A percentile compares a stretch with the other conserved stretches of the same genome.
Evolutionary conservation across 2,329 filamentous ascomycete species (phyloP).

Genomic region (Penicillium sp.): DNA sequence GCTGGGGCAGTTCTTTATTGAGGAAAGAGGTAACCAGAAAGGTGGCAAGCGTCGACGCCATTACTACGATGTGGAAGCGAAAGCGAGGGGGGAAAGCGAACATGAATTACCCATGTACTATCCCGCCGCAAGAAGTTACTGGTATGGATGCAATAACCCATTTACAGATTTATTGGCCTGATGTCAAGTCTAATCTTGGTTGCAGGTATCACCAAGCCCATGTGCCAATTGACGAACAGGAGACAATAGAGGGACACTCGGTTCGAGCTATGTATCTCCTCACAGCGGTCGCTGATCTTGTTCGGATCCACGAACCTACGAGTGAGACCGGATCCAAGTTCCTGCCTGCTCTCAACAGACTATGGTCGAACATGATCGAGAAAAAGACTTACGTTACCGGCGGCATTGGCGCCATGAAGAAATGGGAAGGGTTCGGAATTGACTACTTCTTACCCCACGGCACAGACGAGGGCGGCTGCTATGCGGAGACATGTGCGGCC

Average conservation of each 20-base stretch:
- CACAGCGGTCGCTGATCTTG: constrained; percentile 59
- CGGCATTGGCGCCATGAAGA: constrained; percentile 59
- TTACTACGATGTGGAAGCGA: constrained; percentile 59
- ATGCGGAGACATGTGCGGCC: constrained; percentile 63
- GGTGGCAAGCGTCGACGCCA: constrained; percentile 52
- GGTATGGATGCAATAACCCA: constrained; percentile 22
- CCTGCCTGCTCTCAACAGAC: constrained; percentile 45
- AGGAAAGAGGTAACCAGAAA: constrained; percentile 58
- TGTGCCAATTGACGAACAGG: constrained; percentile 56
- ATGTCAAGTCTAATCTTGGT: no score
- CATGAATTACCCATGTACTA: constrained; percentile 53
- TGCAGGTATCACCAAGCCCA: constrained; percentile 54
- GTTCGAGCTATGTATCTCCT: constrained; percentile 64
- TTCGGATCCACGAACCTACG: constrained; percentile 41
- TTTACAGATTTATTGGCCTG: no score
- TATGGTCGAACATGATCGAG: constrained; percentile 64
- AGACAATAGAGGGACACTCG: constrained; percentile 60
- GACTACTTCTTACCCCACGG: constrained; percentile 62
- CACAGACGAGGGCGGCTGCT: constrained; percentile 64
- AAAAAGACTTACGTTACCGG: constrained; percentile 66
- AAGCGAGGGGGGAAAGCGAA: constrained; percentile 53
- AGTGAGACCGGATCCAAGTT: constrained; percentile 34
- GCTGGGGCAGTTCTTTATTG: constrained; percentile 60
- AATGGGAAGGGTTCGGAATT: constrained; percentile 63
- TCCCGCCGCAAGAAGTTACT: constrained; percentile 44